phyloP scores from a whole-genome alignment of 2,329 filamentous ascomycete species.

The Cladorrhinum sp. region DNA sequence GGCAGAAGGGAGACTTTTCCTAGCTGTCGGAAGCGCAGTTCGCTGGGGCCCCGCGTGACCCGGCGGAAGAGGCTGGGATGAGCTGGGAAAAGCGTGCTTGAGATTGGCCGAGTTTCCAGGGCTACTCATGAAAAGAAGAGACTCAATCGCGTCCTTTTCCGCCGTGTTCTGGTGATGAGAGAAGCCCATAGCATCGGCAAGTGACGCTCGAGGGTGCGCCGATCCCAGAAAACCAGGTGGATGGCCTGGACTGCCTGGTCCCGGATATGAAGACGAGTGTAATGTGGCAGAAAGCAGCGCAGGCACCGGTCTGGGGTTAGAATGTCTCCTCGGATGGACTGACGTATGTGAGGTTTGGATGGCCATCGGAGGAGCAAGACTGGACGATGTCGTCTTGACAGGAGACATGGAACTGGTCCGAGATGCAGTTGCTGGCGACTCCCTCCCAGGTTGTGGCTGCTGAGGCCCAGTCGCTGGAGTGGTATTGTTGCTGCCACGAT shows the following conservation, averaged over 20 bases:
- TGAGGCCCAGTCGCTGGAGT: slow-evolving; percentile 29
- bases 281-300: slow-evolving; percentile 49
- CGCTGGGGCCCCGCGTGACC: slow-evolving; percentile 30
- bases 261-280: slow-evolving; percentile 41
- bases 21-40: slow-evolving; percentile 47
- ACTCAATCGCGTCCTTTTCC: slow-evolving; percentile 79
- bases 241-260: slow-evolving; percentile 40
- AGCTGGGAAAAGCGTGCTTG: slow-evolving; percentile 51
- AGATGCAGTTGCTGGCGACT: slow-evolving; percentile 15
- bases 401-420: slow-evolving; percentile 27
- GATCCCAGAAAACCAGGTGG: slow-evolving; percentile 32
- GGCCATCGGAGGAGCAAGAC: slow-evolving; percentile 53
- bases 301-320: slow-evolving; percentile 48
- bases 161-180: slow-evolving; percentile 67
- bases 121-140: slow-evolving; percentile 77
- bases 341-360: slow-evolving; percentile 49
- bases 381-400: slow-evolving; percentile 37
- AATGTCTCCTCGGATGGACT: slow-evolving; percentile 48
- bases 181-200: slow-evolving; percentile 55
- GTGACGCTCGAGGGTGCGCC: slow-evolving; percentile 37
- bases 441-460: slow-evolving; percentile 21
- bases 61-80: slow-evolving; percentile 36
- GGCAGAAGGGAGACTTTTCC: slow-evolving; percentile 51
- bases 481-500: slow-evolving; percentile 35
- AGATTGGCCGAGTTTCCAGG: slow-evolving; percentile 67